These are phyloP conservation scores for Mycogone perniciosa DNA, from an alignment of 2,329 filamentous ascomycete genomes.

Conservation along the genomic window DNA sequence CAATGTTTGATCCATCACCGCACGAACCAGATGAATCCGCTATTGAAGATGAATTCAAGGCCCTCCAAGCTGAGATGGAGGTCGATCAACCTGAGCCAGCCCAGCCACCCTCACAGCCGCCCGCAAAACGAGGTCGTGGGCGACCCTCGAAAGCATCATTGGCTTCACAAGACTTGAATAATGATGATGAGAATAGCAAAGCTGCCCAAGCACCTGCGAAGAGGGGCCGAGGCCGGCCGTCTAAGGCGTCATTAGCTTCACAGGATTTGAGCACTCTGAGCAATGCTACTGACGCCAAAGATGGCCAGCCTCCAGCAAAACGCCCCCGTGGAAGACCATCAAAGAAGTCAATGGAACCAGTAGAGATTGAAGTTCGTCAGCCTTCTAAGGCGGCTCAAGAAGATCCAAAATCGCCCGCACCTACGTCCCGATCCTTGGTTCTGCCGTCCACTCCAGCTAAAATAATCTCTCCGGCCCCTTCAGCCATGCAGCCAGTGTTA, in stretches of 20 bases:
- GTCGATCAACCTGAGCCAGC: slow-evolving; percentile 29
- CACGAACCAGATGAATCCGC: slow-evolving; percentile 39
- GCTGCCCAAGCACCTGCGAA: neutral
- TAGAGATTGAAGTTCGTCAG: neutral
- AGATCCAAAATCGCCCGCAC: neutral
- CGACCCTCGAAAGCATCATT: slow-evolving; percentile 27
- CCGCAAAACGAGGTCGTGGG: slow-evolving; percentile 25
- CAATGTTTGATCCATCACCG: slow-evolving; percentile 48
- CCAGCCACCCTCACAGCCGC: slow-evolving; percentile 20
- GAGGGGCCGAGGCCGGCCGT: slow-evolving; percentile 12
- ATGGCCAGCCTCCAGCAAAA: slow-evolving; percentile 21
- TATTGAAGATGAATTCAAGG: slow-evolving; percentile 45
- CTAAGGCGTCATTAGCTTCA: slow-evolving; percentile 22
- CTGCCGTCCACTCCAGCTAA: slow-evolving; percentile 37
- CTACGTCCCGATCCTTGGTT: slow-evolving; percentile 7
- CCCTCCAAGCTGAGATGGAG: slow-evolving; percentile 45
- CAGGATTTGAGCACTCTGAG: neutral
- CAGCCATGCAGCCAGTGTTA: slow-evolving; percentile 46
- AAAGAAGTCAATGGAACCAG: slow-evolving; percentile 22
- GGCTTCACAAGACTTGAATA: slow-evolving; percentile 16
- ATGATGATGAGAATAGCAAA: neutral
- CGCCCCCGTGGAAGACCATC: slow-evolving; percentile 26
- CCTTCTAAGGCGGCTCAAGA: slow-evolving; percentile 18
- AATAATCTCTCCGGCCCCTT: slow-evolving; percentile 38
- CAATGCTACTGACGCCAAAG: slow-evolving; percentile 16